These are phyloP conservation scores for Nitzschia putrida DNA, from an alignment of 108 stramenopile genomes.

Conservation along the genomic window DNA sequence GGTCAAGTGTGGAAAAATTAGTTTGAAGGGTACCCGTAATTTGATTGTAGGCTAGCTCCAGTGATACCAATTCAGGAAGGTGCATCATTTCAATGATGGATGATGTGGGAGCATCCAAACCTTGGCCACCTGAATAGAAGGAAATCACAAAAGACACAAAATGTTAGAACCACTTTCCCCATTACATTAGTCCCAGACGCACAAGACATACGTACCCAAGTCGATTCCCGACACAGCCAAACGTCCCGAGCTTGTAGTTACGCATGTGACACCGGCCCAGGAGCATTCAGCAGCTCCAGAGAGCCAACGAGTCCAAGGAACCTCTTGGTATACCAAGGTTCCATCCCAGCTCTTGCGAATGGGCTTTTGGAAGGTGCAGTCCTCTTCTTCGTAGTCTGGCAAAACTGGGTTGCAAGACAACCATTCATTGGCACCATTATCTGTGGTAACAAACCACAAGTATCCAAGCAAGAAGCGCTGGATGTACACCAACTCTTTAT, in stretches of 20 bases:
- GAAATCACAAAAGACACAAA: neutral
- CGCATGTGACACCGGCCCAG: slow-evolving; percentile 34
- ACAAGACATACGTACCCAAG: slow-evolving; percentile 31
- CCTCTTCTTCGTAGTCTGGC: slow-evolving; percentile 3
- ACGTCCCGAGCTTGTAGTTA: slow-evolving; percentile 10
- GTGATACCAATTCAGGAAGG: slow-evolving; percentile 1
- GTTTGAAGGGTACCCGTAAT: neutral
- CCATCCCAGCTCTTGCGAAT: slow-evolving; percentile 21
- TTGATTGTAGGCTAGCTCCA: slow-evolving; percentile 13
- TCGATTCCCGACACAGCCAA: slow-evolving; percentile 17
- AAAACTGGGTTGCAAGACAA: slow-evolving; percentile 32
- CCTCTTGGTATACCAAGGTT: slow-evolving; percentile 13
- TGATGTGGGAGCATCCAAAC: neutral
- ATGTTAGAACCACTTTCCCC: neutral
- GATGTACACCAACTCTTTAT: slow-evolving; percentile 14
- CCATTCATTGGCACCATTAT: slow-evolving; percentile 28
- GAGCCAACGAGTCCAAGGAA: slow-evolving; percentile 37
- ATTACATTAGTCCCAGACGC: neutral
- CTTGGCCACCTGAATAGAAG: slow-evolving; percentile 8
- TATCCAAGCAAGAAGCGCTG: slow-evolving; percentile 34
- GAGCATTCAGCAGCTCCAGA: slow-evolving; percentile 32
- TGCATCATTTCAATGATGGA: slow-evolving; percentile 14
- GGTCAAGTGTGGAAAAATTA: slow-evolving; percentile 5
- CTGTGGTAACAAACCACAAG: slow-evolving; percentile 32
- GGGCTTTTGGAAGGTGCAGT: slow-evolving; percentile 18